Percentiles rank a stretch among this genome's conserved stretches.
Evolutionary conservation across 768 basidiomycete species (phyloP).

Genomic region (Russula sp.): DNA sequence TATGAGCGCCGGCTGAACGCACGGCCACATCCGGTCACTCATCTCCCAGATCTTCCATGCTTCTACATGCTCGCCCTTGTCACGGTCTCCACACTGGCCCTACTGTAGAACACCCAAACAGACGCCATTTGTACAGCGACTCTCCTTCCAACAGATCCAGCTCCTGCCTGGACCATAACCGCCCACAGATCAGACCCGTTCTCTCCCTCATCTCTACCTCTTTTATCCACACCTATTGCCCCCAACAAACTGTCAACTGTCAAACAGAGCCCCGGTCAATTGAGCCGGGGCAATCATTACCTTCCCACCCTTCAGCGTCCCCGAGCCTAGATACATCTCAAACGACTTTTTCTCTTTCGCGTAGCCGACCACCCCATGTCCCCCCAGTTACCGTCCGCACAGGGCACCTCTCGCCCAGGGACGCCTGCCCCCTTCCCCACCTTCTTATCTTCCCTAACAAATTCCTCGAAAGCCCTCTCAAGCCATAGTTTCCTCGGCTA

Average conservation of each 20-base stretch:
- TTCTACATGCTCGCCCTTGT: too few relatives aligned
- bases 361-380: background rate
- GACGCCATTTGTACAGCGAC: too few relatives aligned
- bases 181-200: background rate
- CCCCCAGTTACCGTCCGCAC: background rate
- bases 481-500: too few relatives aligned
- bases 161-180: too few relatives aligned
- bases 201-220: background rate
- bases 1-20: too few relatives aligned
- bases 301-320: background rate
- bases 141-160: too few relatives aligned
- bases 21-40: too few relatives aligned
- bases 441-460: background rate
- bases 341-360: background rate
- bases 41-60: too few relatives aligned
- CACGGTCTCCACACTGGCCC: too few relatives aligned
- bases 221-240: background rate
- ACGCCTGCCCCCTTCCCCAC: background rate
- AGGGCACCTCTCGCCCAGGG: slow-evolving; percentile 3
- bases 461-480: slow-evolving; percentile 12
- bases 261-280: background rate
- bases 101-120: too few relatives aligned
- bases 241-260: background rate
- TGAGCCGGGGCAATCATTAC: background rate
- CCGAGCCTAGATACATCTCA: background rate